These are phyloP conservation scores for Monosporascus sp. DNA, from an alignment of 2,329 filamentous ascomycete species.

Conservation along the genomic window DNA sequence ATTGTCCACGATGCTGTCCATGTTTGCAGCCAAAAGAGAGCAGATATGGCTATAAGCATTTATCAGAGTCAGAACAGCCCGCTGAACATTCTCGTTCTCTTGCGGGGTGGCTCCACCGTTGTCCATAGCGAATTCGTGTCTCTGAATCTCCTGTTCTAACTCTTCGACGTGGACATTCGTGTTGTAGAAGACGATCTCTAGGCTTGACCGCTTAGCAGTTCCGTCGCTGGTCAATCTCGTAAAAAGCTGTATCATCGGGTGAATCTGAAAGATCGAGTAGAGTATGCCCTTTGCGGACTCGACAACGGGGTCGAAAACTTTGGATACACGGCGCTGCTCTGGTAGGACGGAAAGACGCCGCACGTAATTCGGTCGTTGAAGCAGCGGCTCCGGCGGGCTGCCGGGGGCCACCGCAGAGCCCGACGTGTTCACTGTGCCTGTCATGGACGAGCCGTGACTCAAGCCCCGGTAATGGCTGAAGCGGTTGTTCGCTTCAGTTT, in stretches of 20 bases:
- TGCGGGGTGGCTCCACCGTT: constrained; percentile 43
- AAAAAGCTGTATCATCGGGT: constrained; percentile 62
- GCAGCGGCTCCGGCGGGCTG: constrained; percentile 52
- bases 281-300: constrained; percentile 63
- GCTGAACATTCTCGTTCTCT: constrained; percentile 59
- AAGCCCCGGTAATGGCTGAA: constrained; percentile 63
- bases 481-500: constrained; percentile 56
- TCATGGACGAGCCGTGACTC: constrained; percentile 65
- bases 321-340: constrained; percentile 58
- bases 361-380: constrained; percentile 58
- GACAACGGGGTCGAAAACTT: constrained; percentile 54
- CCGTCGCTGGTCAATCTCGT: constrained; percentile 57
- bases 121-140: constrained; percentile 48
- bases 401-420: constrained; percentile 41
- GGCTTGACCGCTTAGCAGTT: constrained; percentile 55
- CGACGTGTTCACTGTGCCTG: constrained; percentile 36
- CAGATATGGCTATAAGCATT: constrained; percentile 63
- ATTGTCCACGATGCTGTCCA: constrained; percentile 60
- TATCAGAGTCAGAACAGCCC: constrained; percentile 58
- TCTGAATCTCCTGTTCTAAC: constrained; percentile 59
- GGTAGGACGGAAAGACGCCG: constrained; percentile 59
- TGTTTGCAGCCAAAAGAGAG: constrained; percentile 53
- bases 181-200: constrained; percentile 64
- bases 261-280: constrained; percentile 63
- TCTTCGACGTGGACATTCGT: constrained; percentile 62